These are phyloP conservation scores for Cyphellophora attinorum DNA, from an alignment of 2,329 filamentous ascomycete species.

Conservation along the genomic window DNA sequence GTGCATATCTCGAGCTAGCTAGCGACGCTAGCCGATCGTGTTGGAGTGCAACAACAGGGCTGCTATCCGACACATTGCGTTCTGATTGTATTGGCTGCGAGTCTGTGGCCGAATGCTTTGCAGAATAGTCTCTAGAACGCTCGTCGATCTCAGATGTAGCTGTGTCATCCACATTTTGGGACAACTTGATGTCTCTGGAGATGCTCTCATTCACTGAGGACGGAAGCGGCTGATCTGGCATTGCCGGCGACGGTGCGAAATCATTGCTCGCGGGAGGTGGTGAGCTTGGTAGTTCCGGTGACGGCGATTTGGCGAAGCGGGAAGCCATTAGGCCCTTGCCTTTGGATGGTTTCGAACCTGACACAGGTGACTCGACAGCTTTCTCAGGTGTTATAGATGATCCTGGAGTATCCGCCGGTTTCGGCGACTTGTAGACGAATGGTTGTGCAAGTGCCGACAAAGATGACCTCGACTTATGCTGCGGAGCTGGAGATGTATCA, in stretches of 20 bases:
- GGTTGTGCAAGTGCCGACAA: conserved; percentile 63
- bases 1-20: not conserved
- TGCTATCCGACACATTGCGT: no score
- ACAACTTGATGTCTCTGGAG: not conserved
- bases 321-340: conserved; percentile 22
- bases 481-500: no score
- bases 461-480: conserved; percentile 42
- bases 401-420: not conserved
- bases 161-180: not conserved
- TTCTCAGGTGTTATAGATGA: not conserved
- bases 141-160: not conserved
- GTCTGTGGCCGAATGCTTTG: no score
- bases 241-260: not conserved
- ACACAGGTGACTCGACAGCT: not conserved
- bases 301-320: conserved; percentile 22
- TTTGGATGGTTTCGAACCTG: conserved; percentile 1
- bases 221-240: not conserved
- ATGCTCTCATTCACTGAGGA: not conserved
- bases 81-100: no score
- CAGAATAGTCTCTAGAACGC: no score
- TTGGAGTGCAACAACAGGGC: no score
- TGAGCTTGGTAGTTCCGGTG: not conserved
- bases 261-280: not conserved
- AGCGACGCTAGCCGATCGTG: not conserved
- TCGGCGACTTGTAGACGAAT: conserved; percentile 47